Evolutionary conservation across 805 yeast species (phyloP).

Genomic region (Myxozyma mucilagina): DNA sequence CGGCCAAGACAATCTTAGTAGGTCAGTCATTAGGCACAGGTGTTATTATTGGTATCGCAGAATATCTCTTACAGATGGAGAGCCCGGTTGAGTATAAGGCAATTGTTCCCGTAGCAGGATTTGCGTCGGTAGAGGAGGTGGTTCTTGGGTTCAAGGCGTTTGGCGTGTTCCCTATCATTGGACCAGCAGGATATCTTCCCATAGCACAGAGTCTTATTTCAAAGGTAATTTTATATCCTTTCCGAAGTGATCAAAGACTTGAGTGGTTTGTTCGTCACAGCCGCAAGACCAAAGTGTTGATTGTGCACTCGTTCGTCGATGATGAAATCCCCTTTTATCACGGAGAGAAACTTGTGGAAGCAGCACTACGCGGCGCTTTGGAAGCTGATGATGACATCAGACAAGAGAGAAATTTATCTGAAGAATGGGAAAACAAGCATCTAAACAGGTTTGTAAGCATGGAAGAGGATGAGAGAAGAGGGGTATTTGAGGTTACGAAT

Average conservation of each 20-base stretch:
- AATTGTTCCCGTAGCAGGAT: slow-evolving; percentile 24
- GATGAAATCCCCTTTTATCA: slow-evolving; percentile 20
- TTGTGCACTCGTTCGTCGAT: slow-evolving; percentile 21
- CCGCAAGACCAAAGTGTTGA: slow-evolving; percentile 8
- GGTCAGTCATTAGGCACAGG: slow-evolving; percentile 32
- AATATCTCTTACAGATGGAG: slow-evolving; percentile 3
- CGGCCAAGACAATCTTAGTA: slow-evolving; percentile 8
- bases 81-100: slow-evolving; percentile 12
- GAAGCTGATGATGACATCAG: slow-evolving; percentile 10
- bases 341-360: slow-evolving; percentile 18
- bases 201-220: neutral
- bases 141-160: slow-evolving; percentile 5
- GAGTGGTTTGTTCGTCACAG: slow-evolving; percentile 18
- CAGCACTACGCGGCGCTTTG: slow-evolving; percentile 20
- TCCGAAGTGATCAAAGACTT: slow-evolving; percentile 16
- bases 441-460: slow-evolving; percentile 7
- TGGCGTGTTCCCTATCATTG: slow-evolving; percentile 20
- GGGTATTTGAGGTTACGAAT: slow-evolving; percentile 13
- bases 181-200: slow-evolving; percentile 5
- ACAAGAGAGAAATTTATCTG: neutral
- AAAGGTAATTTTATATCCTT: slow-evolving; percentile 3
- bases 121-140: slow-evolving; percentile 24
- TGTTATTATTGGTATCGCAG: slow-evolving; percentile 25
- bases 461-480: slow-evolving; percentile 13
- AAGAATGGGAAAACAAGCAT: neutral